phyloP scores from a whole-genome alignment of 768 basidiomycete genomes.

The Hydnum rufescens region DNA sequence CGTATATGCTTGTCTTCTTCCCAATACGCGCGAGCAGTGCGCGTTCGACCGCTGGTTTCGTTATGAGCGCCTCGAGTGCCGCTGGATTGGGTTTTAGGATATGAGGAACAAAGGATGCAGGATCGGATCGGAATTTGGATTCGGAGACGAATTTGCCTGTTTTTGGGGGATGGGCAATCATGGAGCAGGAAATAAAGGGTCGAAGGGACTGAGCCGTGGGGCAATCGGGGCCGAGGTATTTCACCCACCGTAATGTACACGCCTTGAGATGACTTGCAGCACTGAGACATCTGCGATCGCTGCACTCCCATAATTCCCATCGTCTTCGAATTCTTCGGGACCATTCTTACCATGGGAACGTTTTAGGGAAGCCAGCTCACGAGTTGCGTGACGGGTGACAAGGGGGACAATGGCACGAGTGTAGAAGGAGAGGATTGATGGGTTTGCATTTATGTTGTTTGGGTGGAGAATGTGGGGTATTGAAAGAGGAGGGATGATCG shows the following conservation, averaged over 20 bases:
- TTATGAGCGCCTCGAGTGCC: slow-evolving; percentile 71
- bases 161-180: not conserved
- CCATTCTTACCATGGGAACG: slow-evolving; percentile 46
- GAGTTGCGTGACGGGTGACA: slow-evolving; percentile 57
- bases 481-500: slow-evolving; percentile 51
- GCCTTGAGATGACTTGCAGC: slow-evolving; percentile 92
- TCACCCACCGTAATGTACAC: slow-evolving; percentile 84
- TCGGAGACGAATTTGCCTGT: slow-evolving; percentile 98
- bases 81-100: slow-evolving; percentile 60
- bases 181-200: too few relatives aligned
- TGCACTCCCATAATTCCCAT: slow-evolving; percentile 94
- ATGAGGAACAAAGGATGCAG: slow-evolving; percentile 79
- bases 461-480: slow-evolving; percentile 65
- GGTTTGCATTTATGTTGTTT: slow-evolving; percentile 70
- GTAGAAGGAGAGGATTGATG: slow-evolving; percentile 79
- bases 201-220: not conserved
- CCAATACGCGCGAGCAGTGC: slow-evolving; percentile 62
- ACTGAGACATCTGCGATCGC: slow-evolving; percentile 90
- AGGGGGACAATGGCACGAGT: slow-evolving; percentile 70
- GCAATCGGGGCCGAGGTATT: not conserved
- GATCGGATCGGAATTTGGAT: slow-evolving; percentile 79
- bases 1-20: slow-evolving; percentile 61
- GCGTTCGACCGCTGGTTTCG: slow-evolving; percentile 91
- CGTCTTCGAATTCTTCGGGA: slow-evolving; percentile 63
- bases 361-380: slow-evolving; percentile 42